Conservation (phyloP, 306 rosid genomes). For the Rosa persica region DNA sequence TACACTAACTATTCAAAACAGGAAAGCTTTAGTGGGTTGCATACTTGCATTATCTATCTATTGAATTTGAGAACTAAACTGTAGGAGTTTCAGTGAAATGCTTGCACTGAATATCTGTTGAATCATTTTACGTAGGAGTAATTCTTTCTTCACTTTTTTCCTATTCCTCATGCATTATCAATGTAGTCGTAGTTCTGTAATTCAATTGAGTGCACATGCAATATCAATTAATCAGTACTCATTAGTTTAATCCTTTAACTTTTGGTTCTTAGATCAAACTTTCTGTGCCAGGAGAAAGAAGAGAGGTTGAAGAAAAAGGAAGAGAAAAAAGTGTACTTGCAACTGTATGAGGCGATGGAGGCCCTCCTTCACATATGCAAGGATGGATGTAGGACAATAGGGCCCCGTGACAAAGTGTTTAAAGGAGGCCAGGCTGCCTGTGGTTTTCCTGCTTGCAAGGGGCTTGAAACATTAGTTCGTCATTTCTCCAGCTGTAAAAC, state of each 20-base stretch:
- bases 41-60: not conserved
- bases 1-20: too few species aligned
- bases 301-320: constrained; percentile 41
- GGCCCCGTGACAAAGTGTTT: constrained; percentile 49
- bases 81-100: not conserved
- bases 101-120: not conserved
- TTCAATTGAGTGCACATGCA: not conserved
- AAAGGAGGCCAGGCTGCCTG: constrained; percentile 40
- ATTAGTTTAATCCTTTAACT: not conserved
- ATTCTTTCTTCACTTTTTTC: not conserved
- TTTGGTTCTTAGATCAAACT: not conserved
- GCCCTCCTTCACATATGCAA: constrained; percentile 54
- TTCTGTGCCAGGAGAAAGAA: constrained; percentile 38
- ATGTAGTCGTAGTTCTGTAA: not conserved
- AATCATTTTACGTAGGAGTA: not conserved
- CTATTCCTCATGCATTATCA: not conserved
- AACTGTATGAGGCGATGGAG: constrained; percentile 55
- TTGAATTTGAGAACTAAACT: not conserved
- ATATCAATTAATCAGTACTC: too few species aligned
- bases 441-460: constrained; percentile 49
- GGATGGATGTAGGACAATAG: constrained; percentile 57
- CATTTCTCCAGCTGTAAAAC: constrained; percentile 50
- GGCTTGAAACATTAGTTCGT: constrained; percentile 50
- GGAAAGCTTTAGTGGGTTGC: not conserved
- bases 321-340: constrained; percentile 48